phyloP scores from a whole-genome alignment of 2,329 filamentous ascomycete genomes.

The Diaporthe capsici region DNA sequence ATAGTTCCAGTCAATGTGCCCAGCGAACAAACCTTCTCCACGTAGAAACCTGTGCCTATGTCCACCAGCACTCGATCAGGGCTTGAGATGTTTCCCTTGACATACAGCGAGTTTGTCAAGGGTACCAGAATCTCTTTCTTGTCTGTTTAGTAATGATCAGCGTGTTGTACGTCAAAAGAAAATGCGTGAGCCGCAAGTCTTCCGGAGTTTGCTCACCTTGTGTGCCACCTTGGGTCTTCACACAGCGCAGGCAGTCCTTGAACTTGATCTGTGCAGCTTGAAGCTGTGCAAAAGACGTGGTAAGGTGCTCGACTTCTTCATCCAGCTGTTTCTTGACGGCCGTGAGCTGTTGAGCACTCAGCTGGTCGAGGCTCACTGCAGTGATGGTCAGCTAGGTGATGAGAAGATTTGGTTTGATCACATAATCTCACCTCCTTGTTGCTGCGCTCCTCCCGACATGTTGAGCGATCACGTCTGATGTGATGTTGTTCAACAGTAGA shows the following conservation, averaged over 20 bases:
- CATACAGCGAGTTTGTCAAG: slow-evolving; percentile 93
- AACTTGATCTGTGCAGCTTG: slow-evolving; percentile 93
- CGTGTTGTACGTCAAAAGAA: background rate
- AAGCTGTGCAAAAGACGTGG: slow-evolving; percentile 89
- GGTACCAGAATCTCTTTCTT: slow-evolving; percentile 84
- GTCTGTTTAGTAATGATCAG: slow-evolving; percentile 45
- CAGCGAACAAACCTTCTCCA: slow-evolving; percentile 80
- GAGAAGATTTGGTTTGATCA: background rate
- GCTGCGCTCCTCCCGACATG: slow-evolving; percentile 41
- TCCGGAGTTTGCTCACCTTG: slow-evolving; percentile 46
- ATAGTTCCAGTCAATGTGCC: too few relatives aligned
- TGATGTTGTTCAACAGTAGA: slow-evolving; percentile 19
- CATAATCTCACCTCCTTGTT: slow-evolving; percentile 37
- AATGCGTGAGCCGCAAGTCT: slow-evolving; percentile 42
- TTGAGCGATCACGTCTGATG: slow-evolving; percentile 35
- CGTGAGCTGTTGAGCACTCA: slow-evolving; percentile 87
- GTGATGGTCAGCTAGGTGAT: background rate
- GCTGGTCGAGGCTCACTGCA: slow-evolving; percentile 76
- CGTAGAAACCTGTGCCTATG: slow-evolving; percentile 92
- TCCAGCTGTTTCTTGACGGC: slow-evolving; percentile 97
- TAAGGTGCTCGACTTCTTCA: slow-evolving; percentile 95
- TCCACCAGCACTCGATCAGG: slow-evolving; percentile 88
- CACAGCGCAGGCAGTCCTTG: slow-evolving; percentile 86
- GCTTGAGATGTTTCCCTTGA: slow-evolving; percentile 83
- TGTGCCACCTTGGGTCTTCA: slow-evolving; percentile 61